Base-by-base conservation (phyloP, 805 yeast species). In the Yamadazyma ubonensis region DNA sequence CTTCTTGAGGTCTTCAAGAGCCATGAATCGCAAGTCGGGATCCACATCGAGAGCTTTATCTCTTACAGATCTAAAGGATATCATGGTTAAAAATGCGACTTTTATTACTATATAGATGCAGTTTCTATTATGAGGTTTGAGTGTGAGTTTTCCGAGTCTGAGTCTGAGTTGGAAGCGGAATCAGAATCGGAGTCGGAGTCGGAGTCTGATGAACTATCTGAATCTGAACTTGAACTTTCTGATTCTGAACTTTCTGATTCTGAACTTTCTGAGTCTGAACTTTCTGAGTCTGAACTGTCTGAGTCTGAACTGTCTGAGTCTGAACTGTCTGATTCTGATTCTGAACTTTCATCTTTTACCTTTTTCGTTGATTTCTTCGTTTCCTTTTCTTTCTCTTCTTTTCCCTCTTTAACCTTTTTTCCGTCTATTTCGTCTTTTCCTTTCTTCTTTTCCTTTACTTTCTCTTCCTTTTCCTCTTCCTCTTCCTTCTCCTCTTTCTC, bases 1-100 rank as follows among this genome's bases (percentile, higher is more conserved):
- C 53, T 75, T 75, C 50, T 74, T 77, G 51, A 86, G 70, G 53
- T 87, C 96, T 50, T 76, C 83, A 40, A 87, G 65, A 2, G 90
- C 95, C 96, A 87, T 87, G 63, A 80, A 87, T 56, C 96, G 67
- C 49, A 84, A 65, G 55, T 87, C 96, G 3, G 93, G 84, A 51
- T 87, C 96, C 2, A 81, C 81, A 48, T 81, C 86, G 29, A 66
- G 66, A 10, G 81, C 76, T 48, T 71, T 70, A 28, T 71, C 74
- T 41, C 54, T 61, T 36, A 69, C 51, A 10, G 53, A 40, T 27
- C 53, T 41, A 33, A 41, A 36, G 18, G 38, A 10, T 21, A 30
- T 29, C 40, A 36, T 36, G 23, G 15, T 14, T 26, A 32, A 16
- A 32, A 38, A 38, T 38, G 37, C 41, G 41, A 33, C 26, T 19